These are phyloP conservation scores for Lyophyllum decastes DNA, from an alignment of 768 basidiomycete species.

Conservation along the genomic window DNA sequence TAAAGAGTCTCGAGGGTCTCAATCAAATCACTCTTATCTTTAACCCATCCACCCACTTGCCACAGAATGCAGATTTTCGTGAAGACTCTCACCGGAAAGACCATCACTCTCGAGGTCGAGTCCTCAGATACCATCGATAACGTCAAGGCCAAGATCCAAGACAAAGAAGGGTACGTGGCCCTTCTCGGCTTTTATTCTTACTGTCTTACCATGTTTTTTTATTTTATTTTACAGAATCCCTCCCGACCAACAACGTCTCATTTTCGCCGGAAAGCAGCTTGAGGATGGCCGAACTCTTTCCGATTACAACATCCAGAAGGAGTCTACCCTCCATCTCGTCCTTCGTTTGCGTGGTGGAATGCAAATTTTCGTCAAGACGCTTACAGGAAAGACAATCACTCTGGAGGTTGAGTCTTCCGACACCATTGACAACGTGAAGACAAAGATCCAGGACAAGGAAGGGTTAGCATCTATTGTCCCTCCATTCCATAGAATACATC, in stretches of 20 bases:
- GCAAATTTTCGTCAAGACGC: conserved; percentile 89
- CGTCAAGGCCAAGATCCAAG: conserved; percentile 83
- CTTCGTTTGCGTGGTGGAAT: conserved; percentile 52
- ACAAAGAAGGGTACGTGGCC: conserved; percentile 73
- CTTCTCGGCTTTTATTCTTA: neutral
- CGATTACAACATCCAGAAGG: conserved; percentile 70
- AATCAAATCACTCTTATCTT: neutral
- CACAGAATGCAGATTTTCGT: conserved; percentile 49
- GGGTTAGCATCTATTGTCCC: conserved; percentile 34
- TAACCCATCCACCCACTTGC: conserved; percentile 4
- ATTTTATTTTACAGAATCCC: conserved; percentile 62
- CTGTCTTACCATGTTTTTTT: conserved; percentile 5
- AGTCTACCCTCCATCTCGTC: conserved; percentile 60
- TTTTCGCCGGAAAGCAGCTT: conserved; percentile 83
- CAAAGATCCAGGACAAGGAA: conserved; percentile 87
- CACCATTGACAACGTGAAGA: conserved; percentile 77
- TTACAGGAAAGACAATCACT: conserved; percentile 92
- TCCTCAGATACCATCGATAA: conserved; percentile 73
- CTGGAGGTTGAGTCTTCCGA: conserved; percentile 81
- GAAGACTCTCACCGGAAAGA: conserved; percentile 70
- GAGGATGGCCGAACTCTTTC: conserved; percentile 80
- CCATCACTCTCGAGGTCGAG: conserved; percentile 75
- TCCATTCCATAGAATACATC: too few relatives aligned
- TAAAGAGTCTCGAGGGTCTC: conserved; percentile 19
- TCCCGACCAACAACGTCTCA: conserved; percentile 77